These are phyloP conservation scores for Colletotrichum higginsianum DNA, from an alignment of 2,329 filamentous ascomycete genomes.

Conservation along the genomic window DNA sequence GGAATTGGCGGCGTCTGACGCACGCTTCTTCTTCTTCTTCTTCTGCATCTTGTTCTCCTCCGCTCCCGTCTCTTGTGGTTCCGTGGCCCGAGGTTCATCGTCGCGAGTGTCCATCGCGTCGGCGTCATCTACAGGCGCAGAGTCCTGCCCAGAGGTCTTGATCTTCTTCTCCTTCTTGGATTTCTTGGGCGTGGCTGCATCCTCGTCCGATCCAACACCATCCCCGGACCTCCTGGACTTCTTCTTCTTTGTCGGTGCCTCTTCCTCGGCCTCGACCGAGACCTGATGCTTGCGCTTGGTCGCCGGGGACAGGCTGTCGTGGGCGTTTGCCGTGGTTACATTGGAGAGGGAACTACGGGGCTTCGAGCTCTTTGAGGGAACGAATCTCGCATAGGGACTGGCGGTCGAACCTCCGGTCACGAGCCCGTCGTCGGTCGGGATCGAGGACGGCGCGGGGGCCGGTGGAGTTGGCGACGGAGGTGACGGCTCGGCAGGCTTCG, in stretches of 20 bases:
- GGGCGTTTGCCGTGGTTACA: background rate
- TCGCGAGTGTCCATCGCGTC: constrained; percentile 38
- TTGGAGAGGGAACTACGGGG: constrained; percentile 35
- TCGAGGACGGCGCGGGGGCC: constrained; percentile 33
- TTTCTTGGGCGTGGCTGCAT: constrained; percentile 43
- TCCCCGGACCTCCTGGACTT: constrained; percentile 50
- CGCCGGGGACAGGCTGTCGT: constrained; percentile 20
- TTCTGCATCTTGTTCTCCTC: constrained; percentile 43
- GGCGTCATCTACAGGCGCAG: background rate
- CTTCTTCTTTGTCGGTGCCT: constrained; percentile 52
- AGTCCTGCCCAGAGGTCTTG: constrained; percentile 50
- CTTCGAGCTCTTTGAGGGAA: constrained; percentile 40
- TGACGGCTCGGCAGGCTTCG: constrained; percentile 15
- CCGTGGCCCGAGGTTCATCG: constrained; percentile 44
- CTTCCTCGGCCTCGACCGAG: constrained; percentile 47
- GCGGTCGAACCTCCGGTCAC: constrained; percentile 17
- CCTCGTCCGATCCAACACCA: constrained; percentile 39
- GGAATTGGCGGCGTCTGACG: background rate
- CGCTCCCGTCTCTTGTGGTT: constrained; percentile 43
- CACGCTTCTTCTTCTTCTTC: constrained; percentile 40
- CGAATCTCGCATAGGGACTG: constrained; percentile 40
- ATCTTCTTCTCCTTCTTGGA: constrained; percentile 54
- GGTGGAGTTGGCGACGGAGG: constrained; percentile 20
- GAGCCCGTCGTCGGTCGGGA: constrained; percentile 18
- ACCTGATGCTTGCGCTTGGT: constrained; percentile 56